Evolutionary conservation across 1,284 basidiomycete genomes (phyloP), one percentile per base, ranked within the genome.

Genomic region (Athelia sp.): DNA sequence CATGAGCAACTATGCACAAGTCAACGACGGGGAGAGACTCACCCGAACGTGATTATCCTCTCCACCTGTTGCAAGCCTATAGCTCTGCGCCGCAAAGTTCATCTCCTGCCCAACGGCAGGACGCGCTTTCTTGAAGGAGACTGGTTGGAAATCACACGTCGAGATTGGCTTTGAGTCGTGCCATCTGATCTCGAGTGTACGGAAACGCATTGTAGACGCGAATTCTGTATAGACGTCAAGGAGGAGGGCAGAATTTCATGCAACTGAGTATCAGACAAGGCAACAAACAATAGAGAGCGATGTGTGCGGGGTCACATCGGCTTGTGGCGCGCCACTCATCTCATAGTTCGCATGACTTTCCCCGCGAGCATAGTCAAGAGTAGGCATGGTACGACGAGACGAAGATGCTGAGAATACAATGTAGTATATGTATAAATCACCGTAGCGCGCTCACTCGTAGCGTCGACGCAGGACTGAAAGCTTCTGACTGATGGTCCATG

Each of bases 1-100:
- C 26, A 29, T 29, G 26, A 29, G 26, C 13, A 13, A 29, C 26
- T 29, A 6, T 13, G 26, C n/a, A n/a, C n/a, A n/a, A n/a, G 13
- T 13, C 26, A 29, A 29, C 13, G 26, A 29, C 26, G 13, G 26
- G 26, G 26, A n/a, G 24, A 40, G 21, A 81, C 90, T 68, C 61
- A 98, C 94, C 64, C 95, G 76, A 60, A 98, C 93, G 73, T 96
- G 90, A 64, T 96, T 98, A 66, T 99, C 96, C 62, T 96, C 96
- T 43, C 96, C 96, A 10, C 88, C 94, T 0, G 97, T 98, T 0
- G 95, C 96, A 9, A 99, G 73, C 55, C 90, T 80, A 75, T 97
- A 98, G 46, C 84, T 76, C 64, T 88, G 84, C 9, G 71, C 70
- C 17, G 79, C 75, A 57, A 70, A 78, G 57, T 70, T 75, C 64